These are phyloP conservation scores for Mortierella hygrophila DNA, from an alignment of 192 early-diverging fungal genomes.

Conservation along the genomic window DNA sequence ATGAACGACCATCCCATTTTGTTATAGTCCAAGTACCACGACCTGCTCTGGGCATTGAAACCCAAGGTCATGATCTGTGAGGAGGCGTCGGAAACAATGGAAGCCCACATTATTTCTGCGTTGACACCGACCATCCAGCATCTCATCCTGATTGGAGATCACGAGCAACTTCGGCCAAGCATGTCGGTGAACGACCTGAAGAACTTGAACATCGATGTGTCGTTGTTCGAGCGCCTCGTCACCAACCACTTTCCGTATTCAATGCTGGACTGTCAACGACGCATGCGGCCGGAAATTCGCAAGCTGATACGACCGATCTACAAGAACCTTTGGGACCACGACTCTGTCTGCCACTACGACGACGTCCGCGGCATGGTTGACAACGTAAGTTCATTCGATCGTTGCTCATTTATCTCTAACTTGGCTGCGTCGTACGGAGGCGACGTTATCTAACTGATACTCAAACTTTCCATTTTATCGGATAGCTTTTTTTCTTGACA, in stretches of 20 bases:
- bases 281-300: conserved; percentile 70
- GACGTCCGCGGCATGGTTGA: conserved; percentile 61
- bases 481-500: conserved; percentile 60
- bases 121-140: conserved; percentile 63
- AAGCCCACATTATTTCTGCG: conserved; percentile 66
- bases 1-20: background rate
- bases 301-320: conserved; percentile 66
- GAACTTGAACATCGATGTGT: conserved; percentile 57
- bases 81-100: conserved; percentile 70
- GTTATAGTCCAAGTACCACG: conserved; percentile 68
- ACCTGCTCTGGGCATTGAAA: conserved; percentile 56
- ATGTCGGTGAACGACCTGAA: conserved; percentile 63
- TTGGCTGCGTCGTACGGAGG: background rate
- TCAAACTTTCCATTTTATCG: background rate
- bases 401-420: background rate
- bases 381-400: conserved; percentile 36
- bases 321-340: conserved; percentile 59
- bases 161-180: conserved; percentile 68
- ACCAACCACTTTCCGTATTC: conserved; percentile 57
- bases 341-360: conserved; percentile 45
- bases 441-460: background rate
- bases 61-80: conserved; percentile 68
- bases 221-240: conserved; percentile 68
- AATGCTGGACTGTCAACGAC: conserved; percentile 62
- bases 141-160: conserved; percentile 71